These are phyloP conservation scores for Viola pubescens DNA, from an alignment of 441 rosid genomes.

Conservation along the genomic window DNA sequence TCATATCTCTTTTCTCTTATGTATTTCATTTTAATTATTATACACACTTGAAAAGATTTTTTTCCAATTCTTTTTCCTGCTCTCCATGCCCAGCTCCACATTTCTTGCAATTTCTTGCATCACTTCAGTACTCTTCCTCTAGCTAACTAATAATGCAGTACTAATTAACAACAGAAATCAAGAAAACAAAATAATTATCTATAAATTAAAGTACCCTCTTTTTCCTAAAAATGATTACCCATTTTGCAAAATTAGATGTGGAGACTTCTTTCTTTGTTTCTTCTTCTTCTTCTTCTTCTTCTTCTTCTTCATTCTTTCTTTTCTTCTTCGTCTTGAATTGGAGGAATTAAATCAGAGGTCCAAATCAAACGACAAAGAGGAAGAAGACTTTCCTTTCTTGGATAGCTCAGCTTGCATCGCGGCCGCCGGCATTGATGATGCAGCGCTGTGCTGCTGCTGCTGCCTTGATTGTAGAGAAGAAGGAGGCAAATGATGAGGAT, in stretches of 20 bases:
- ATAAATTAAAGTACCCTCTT: slow-evolving; percentile 3
- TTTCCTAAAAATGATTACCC: slow-evolving; percentile 7
- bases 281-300: slow-evolving; percentile 8
- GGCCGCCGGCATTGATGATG: slow-evolving; percentile 18
- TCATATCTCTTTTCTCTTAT: not conserved
- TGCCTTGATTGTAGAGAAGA: slow-evolving; percentile 19
- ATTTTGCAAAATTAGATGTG: slow-evolving; percentile 21
- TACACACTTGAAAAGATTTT: slow-evolving; percentile 26
- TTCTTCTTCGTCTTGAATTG: too few relatives aligned
- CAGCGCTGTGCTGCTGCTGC: slow-evolving; percentile 26
- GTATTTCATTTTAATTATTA: slow-evolving; percentile 12
- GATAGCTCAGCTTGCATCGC: slow-evolving; percentile 36
- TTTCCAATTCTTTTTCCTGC: not conserved
- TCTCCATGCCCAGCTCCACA: slow-evolving; percentile 1
- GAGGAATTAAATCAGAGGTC: slow-evolving; percentile 32
- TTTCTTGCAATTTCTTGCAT: slow-evolving; percentile 11
- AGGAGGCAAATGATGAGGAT: not conserved
- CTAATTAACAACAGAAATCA: not conserved
- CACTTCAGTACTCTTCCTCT: slow-evolving; percentile 9
- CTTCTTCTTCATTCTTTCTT: slow-evolving; percentile 1
- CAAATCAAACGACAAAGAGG: slow-evolving; percentile 58
- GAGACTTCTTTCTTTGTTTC: slow-evolving; percentile 5
- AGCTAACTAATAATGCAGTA: slow-evolving; percentile 18
- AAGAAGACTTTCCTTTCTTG: slow-evolving; percentile 65
- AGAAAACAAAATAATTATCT: not conserved